These are phyloP conservation scores for Perilla frutescens DNA, from an alignment of 257 asterid species.

Conservation along the genomic window DNA sequence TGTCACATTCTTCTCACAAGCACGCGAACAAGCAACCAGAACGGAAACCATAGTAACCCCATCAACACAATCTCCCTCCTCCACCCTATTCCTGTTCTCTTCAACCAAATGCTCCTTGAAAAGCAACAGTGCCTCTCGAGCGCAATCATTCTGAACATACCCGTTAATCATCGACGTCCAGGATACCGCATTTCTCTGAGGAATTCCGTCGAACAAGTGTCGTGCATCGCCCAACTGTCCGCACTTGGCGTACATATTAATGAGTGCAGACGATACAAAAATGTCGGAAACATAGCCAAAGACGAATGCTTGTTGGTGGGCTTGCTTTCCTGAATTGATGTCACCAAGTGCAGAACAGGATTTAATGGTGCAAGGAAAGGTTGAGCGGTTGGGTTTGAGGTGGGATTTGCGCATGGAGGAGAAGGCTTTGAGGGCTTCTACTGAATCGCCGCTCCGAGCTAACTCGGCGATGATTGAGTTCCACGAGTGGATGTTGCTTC, in stretches of 20 bases:
- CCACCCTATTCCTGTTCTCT: constrained; percentile 39
- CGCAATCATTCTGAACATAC: constrained; percentile 58
- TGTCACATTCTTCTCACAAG: constrained; percentile 59
- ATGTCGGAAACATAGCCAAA: constrained; percentile 72
- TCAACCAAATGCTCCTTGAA: constrained; percentile 66
- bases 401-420: constrained; percentile 81
- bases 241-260: constrained; percentile 89
- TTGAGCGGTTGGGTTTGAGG: constrained; percentile 75
- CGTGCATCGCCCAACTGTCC: constrained; percentile 66
- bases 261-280: constrained; percentile 77
- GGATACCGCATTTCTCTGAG: constrained; percentile 79
- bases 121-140: constrained; percentile 70
- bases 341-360: constrained; percentile 84
- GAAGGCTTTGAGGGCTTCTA: constrained; percentile 84
- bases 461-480: constrained; percentile 86
- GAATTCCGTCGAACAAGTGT: constrained; percentile 74
- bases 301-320: constrained; percentile 81
- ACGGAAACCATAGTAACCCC: constrained; percentile 74
- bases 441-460: constrained; percentile 84
- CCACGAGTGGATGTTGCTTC: constrained; percentile 76
- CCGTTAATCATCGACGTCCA: constrained; percentile 96
- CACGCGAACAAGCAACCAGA: constrained; percentile 82
- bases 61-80: constrained; percentile 58
- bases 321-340: constrained; percentile 76
- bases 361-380: constrained; percentile 87